Percentiles rank a stretch among this genome's conserved stretches.
Evolutionary conservation across 345 rosid genomes (phyloP).

Genomic region (Firmiana major): DNA sequence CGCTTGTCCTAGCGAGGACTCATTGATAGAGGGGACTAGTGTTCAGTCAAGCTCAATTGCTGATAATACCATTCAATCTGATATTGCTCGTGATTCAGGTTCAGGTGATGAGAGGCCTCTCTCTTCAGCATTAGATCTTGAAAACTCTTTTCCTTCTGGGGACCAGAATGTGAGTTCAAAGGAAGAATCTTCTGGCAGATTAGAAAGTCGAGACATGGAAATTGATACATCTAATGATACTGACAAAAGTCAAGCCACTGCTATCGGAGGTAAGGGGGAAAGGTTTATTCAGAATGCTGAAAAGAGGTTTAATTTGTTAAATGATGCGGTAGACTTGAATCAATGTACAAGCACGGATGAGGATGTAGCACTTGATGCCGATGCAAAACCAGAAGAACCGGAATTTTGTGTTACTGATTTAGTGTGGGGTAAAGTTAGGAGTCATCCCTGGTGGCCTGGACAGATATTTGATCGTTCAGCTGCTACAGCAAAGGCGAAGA

Average conservation of each 20-base stretch:
- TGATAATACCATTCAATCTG: background rate
- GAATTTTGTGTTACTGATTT: slow-evolving; percentile 47
- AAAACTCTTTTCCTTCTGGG: background rate
- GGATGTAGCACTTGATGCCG: slow-evolving; percentile 2
- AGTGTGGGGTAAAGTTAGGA: slow-evolving; percentile 82
- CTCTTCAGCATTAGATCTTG: background rate
- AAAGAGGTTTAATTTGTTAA: slow-evolving; percentile 1
- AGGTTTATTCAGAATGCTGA: slow-evolving; percentile 5
- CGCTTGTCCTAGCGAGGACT: background rate
- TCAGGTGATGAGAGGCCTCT: slow-evolving; percentile 7
- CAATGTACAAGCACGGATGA: slow-evolving; percentile 6
- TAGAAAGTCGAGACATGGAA: slow-evolving; percentile 23
- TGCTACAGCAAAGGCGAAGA: slow-evolving; percentile 54
- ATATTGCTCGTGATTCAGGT: slow-evolving; percentile 6
- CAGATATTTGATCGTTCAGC: slow-evolving; percentile 57
- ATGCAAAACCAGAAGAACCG: slow-evolving; percentile 7
- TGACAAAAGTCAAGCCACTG: slow-evolving; percentile 1
- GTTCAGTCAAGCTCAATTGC: background rate
- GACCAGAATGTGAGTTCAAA: background rate
- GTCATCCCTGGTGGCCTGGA: slow-evolving; percentile 98
- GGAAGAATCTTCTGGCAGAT: slow-evolving; percentile 5
- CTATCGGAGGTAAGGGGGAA: background rate
- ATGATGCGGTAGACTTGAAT: slow-evolving; percentile 25
- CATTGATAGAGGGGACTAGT: background rate
- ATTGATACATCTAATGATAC: slow-evolving; percentile 10